Conservation (phyloP, 176 grass and related monocot species). For the Eragrostis nindensis region DNA sequence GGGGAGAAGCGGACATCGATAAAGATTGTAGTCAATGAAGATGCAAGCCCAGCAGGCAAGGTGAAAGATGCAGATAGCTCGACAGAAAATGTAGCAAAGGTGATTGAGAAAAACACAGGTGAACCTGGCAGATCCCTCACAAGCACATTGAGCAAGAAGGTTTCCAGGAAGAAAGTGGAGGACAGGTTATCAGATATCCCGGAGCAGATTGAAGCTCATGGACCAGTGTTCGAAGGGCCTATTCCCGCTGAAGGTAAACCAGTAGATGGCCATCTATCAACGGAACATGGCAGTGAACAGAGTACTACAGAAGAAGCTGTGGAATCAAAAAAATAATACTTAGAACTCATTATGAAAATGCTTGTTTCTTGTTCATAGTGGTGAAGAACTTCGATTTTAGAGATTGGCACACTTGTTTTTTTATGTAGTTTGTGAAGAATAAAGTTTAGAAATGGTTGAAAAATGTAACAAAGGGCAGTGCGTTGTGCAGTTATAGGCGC, state of each 20-base stretch:
- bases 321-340: conserved; percentile 17
- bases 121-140: conserved; percentile 61
- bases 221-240: conserved; percentile 27
- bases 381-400: background rate
- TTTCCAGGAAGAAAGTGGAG: conserved; percentile 54
- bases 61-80: conserved; percentile 25
- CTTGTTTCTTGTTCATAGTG: conserved; percentile 18
- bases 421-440: conserved; percentile 2
- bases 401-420: background rate
- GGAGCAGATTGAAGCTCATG: conserved; percentile 32
- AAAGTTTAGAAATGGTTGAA: conserved; percentile 31
- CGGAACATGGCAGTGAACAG: conserved; percentile 30
- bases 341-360: background rate
- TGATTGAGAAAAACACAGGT: conserved; percentile 49
- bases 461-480: conserved; percentile 16
- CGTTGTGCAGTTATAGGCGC: conserved; percentile 13
- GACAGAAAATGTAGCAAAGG: conserved; percentile 43
- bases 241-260: conserved; percentile 38
- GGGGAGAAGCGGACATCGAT: conserved; percentile 60
- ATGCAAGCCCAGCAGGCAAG: conserved; percentile 16
- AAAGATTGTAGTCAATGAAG: conserved; percentile 46
- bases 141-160: conserved; percentile 60
- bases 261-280: conserved; percentile 10
- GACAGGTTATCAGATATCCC: conserved; percentile 45
- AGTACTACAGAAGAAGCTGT: conserved; percentile 5